These are phyloP conservation scores for Linnemannia elongata DNA, from an alignment of 192 early-diverging fungal species.

Conservation along the genomic window DNA sequence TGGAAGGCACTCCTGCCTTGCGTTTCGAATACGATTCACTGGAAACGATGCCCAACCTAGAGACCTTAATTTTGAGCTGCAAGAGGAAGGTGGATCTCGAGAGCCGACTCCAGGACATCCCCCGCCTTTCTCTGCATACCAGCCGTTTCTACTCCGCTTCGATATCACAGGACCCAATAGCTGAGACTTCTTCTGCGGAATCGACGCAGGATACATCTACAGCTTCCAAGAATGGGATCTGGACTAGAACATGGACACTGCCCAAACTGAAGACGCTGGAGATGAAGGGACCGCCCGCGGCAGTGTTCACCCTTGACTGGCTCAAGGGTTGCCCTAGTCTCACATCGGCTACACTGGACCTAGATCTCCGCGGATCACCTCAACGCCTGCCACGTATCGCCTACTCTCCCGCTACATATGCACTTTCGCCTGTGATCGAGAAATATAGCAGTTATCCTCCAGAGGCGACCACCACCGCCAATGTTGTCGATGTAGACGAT, in stretches of 20 bases:
- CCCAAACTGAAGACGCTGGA: slow-evolving; percentile 6
- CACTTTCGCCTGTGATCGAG: background rate
- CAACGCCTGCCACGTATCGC: background rate
- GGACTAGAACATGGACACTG: slow-evolving; percentile 8
- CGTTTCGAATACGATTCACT: slow-evolving; percentile 34
- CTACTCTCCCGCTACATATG: background rate
- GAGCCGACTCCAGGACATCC: background rate
- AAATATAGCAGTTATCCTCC: background rate
- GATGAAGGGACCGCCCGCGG: slow-evolving; percentile 8
- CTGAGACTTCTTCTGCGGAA: background rate
- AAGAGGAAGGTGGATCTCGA: background rate
- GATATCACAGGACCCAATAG: background rate
- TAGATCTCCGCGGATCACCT: background rate
- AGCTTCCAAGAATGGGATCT: background rate
- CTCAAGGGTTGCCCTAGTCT: slow-evolving; percentile 17
- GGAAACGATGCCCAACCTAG: slow-evolving; percentile 9
- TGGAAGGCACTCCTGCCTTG: slow-evolving; percentile 6
- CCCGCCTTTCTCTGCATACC: background rate
- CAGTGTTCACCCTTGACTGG: slow-evolving; percentile 21
- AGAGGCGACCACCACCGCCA: too few relatives aligned
- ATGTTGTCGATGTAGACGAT: background rate
- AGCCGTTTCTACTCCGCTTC: background rate
- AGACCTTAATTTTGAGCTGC: background rate
- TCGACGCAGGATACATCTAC: background rate
- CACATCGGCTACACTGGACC: background rate